Percentiles rank a stretch among this genome's conserved stretches.
phyloP scores from a whole-genome alignment of 345 rosid genomes.

The Corymbia maculata region DNA sequence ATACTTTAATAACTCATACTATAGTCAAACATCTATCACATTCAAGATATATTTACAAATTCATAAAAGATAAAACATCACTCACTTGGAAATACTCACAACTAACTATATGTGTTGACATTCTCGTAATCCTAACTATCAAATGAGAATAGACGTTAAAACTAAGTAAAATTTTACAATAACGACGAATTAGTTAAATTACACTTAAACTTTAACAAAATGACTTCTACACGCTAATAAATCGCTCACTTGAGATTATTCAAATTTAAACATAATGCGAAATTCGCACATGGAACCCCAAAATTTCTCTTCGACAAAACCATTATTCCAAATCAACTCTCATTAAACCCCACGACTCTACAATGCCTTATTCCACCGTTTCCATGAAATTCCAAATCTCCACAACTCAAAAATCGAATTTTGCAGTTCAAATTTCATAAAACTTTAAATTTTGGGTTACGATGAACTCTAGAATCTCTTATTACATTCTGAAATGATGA shows the following conservation, averaged over 20 bases:
- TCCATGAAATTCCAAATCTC: background rate
- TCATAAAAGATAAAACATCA: too few species aligned
- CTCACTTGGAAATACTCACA: too few species aligned
- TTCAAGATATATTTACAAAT: too few species aligned
- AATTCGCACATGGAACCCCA: background rate
- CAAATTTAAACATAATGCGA: background rate
- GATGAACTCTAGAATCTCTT: background rate
- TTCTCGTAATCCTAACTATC: too few species aligned
- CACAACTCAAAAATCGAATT: background rate
- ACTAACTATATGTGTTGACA: too few species aligned
- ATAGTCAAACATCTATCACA: too few species aligned
- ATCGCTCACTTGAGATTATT: background rate
- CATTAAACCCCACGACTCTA: background rate
- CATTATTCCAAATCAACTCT: background rate
- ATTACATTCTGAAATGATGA: background rate
- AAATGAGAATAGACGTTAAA: too few species aligned
- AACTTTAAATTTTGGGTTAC: background rate
- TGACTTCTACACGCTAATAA: too few species aligned
- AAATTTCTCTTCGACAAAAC: background rate
- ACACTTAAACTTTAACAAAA: background rate
- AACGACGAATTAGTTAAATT: too few species aligned
- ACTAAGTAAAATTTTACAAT: too few species aligned
- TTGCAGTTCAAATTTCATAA: too few species aligned
- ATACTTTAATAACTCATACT: too few species aligned
- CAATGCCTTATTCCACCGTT: background rate